Evolutionary conservation across 306 rosid species (phyloP), one percentile per base, ranked within the genome.

Genomic region (Glycine latifolia): DNA sequence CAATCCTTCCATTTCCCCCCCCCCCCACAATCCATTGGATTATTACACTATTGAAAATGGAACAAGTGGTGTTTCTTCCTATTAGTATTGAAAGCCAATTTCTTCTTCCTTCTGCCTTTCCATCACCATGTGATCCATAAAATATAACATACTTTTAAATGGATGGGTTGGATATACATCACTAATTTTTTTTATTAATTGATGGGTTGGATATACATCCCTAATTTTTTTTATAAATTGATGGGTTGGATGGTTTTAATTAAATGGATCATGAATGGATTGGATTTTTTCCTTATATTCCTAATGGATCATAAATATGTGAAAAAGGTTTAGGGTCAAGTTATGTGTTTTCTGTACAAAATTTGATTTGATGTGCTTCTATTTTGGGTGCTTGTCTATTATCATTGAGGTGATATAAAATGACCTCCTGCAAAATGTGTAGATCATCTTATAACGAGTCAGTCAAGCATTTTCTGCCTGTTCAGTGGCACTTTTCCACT

Each of bases 381-480:
- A 44, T 81, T 58, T 26, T 48, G 68, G 76, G 44, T 52, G 33
- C 69, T 50, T 78, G 8, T 47, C 66, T 14, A 31, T 53, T 73
- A 60, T 80, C 65, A 48, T 43, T 44, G 44, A 70, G 82, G 54
- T 70, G 61, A 49, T 75, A 71, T 39, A 48, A 12, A 26, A 81
- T 37, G 77, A 53, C 48, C 82, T 76, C 71, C 46, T 53, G 10
- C 17, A 63, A 48, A 56, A 81, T 16, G 17, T 60, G 55, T 46
- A 7, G 39, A 13, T 52, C 33, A 26, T 69, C 3, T 17, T 20
- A 17, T 58, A 5, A 43, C 17, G 49, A 82, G 13, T 70, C 35
- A 68, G 44, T 71, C 37, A 77, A 39, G 44, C 43, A n/a, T 77
- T 63, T 55, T 76, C 54, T 61, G 16, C 54, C 47, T 46, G 58